Evolutionary conservation across 2,329 filamentous ascomycete species (phyloP).

Genomic region (Penicillium sp.): DNA sequence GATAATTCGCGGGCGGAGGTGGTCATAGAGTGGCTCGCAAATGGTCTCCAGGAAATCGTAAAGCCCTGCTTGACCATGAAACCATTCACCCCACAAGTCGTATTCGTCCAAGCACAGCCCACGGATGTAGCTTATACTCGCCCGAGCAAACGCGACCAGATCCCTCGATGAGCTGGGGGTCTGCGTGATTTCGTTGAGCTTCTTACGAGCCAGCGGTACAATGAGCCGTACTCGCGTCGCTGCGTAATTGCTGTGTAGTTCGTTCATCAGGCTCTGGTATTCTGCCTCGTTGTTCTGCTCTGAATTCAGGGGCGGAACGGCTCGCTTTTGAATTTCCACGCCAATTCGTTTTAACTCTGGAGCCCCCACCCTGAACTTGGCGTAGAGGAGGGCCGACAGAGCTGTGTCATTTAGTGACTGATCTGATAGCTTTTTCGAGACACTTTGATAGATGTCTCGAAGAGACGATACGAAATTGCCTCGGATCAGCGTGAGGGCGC

Average conservation of each 20-base stretch:
- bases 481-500: conserved; percentile 66
- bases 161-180: conserved; percentile 63
- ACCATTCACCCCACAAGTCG: conserved; percentile 68
- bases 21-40: conserved; percentile 68
- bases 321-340: conserved; percentile 67
- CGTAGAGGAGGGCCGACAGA: conserved; percentile 69
- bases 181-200: conserved; percentile 56
- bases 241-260: conserved; percentile 65
- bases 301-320: conserved; percentile 60
- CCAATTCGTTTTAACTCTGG: conserved; percentile 67
- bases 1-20: conserved; percentile 65
- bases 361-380: conserved; percentile 69
- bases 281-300: conserved; percentile 62
- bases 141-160: conserved; percentile 64
- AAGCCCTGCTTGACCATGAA: conserved; percentile 61
- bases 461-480: conserved; percentile 66
- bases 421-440: conserved; percentile 64
- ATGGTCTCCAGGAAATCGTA: conserved; percentile 69
- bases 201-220: conserved; percentile 63
- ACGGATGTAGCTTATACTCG: conserved; percentile 65
- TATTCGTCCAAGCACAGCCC: conserved; percentile 68
- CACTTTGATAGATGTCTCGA: conserved; percentile 63
- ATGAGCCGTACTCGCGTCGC: conserved; percentile 60
- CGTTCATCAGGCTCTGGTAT: conserved; percentile 66
- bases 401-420: conserved; percentile 71